A percentile compares a stretch with the other conserved stretches of the same genome.
Evolutionary conservation across 1,139 yeast species (phyloP).

Genomic region (Hanseniaspora sp.): DNA sequence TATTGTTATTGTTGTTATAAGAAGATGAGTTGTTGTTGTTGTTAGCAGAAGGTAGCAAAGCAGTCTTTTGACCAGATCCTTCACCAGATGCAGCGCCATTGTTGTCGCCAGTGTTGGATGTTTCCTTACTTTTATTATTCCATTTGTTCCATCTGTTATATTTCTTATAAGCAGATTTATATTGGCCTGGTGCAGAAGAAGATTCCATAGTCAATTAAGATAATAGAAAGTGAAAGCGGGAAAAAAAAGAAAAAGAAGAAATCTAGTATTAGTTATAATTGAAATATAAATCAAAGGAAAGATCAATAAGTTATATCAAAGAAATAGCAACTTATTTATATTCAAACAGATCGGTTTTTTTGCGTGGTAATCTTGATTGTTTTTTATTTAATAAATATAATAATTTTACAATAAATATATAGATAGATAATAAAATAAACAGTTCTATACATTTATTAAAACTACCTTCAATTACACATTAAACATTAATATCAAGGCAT

Average conservation of each 20-base stretch:
- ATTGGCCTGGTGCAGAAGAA: conserved; percentile 13
- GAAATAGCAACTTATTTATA: too few species aligned
- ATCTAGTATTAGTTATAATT: too few species aligned
- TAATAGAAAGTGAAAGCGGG: background rate
- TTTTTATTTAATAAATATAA: too few species aligned
- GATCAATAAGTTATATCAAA: too few species aligned
- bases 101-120: background rate
- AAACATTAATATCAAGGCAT: too few species aligned
- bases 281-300: too few species aligned
- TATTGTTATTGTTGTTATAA: background rate
- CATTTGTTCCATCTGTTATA: conserved; percentile 14
- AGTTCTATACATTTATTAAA: background rate
- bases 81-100: background rate
- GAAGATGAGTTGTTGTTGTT: background rate
- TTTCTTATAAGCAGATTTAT: conserved; percentile 22
- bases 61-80: background rate
- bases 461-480: too few species aligned
- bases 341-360: too few species aligned
- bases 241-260: too few species aligned
- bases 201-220: conserved; percentile 2
- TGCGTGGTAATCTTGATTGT: too few species aligned
- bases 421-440: background rate
- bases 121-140: conserved; percentile 14
- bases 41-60: background rate
- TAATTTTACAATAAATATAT: background rate